Conservation (phyloP, 2,329 filamentous ascomycete species). For the Colletotrichum acutatum region DNA sequence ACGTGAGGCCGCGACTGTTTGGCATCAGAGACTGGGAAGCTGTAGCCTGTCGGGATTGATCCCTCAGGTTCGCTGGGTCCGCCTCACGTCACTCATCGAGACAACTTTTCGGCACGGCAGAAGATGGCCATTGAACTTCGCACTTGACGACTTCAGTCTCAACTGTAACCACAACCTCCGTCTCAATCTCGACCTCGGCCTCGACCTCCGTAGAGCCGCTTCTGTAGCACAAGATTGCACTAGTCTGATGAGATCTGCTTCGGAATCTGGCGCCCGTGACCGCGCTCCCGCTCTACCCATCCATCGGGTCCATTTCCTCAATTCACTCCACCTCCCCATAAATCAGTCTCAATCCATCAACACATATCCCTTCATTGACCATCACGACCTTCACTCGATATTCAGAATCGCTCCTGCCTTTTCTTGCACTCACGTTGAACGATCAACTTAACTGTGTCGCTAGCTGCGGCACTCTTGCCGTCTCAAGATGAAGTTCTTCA, state of each 20-base stretch:
- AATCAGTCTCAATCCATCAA: background rate
- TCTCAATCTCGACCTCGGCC: background rate
- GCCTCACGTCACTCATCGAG: slow-evolving; percentile 18
- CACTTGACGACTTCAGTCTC: background rate
- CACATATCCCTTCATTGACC: background rate
- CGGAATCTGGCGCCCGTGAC: background rate
- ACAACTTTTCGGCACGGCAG: slow-evolving; percentile 10
- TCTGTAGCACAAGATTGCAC: background rate
- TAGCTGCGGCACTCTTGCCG: background rate
- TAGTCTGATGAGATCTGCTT: background rate
- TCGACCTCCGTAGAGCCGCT: background rate
- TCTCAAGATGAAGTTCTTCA: slow-evolving; percentile 35
- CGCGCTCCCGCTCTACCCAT: background rate
- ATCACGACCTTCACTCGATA: background rate
- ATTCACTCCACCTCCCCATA: background rate
- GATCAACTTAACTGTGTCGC: background rate
- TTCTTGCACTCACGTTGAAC: background rate
- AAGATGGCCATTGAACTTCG: background rate
- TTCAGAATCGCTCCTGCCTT: background rate
- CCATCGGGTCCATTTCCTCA: background rate
- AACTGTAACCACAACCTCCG: background rate
- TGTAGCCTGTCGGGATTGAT: slow-evolving; percentile 6
- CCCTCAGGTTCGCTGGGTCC: background rate
- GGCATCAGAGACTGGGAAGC: background rate
- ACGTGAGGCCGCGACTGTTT: slow-evolving; percentile 33